Evolutionary conservation across 2,329 filamentous ascomycete species (phyloP).

Genomic region (Pestalotiopsis fici): DNA sequence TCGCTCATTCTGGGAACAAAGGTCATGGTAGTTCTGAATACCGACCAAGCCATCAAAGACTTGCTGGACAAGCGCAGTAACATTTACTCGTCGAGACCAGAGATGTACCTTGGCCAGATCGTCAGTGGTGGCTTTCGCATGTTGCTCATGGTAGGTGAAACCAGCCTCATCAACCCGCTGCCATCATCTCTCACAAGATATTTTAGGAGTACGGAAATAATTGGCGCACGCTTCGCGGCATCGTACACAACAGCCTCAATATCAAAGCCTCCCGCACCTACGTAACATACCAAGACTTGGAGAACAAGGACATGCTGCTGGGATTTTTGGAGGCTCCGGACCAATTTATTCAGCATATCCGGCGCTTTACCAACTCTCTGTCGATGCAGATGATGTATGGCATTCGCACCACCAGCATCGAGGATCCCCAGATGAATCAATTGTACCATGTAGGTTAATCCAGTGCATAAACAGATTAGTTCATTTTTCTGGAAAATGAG

Average conservation of each 20-base stretch:
- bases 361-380: constrained; percentile 48
- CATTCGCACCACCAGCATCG: constrained; percentile 34
- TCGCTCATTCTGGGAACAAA: constrained; percentile 51
- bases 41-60: constrained; percentile 47
- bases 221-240: constrained; percentile 35
- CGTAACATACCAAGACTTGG: constrained; percentile 55
- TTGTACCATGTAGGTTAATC: constrained; percentile 35
- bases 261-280: constrained; percentile 47
- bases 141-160: constrained; percentile 17
- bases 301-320: constrained; percentile 54
- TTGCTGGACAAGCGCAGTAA: constrained; percentile 49
- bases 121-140: constrained; percentile 18
- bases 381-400: constrained; percentile 52
- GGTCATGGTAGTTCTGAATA: constrained; percentile 46
- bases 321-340: constrained; percentile 46
- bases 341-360: constrained; percentile 42
- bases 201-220: constrained; percentile 31
- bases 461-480: background rate
- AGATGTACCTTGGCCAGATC: constrained; percentile 42
- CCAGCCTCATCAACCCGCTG: background rate
- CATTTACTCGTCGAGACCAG: constrained; percentile 49
- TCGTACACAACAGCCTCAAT: constrained; percentile 48
- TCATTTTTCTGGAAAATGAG: no score
- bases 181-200: background rate
- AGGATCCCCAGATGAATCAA: constrained; percentile 41